A percentile compares a stretch with the other conserved stretches of the same genome.
phyloP scores from a whole-genome alignment of 2,329 filamentous ascomycete species.

The Xenosphaeropsis pyriputrescens region DNA sequence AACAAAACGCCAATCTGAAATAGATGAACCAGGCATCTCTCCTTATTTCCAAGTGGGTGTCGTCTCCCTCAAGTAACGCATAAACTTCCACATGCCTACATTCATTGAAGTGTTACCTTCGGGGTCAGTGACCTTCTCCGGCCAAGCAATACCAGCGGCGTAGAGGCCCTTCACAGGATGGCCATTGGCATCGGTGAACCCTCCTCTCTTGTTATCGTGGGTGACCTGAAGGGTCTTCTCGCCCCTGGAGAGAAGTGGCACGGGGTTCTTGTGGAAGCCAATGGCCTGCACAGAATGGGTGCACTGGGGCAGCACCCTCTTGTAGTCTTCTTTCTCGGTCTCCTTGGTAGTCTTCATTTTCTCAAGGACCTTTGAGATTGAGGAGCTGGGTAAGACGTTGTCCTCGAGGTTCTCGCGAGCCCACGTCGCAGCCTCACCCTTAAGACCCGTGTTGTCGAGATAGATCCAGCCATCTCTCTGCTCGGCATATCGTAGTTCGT shows the following conservation, averaged over 20 bases:
- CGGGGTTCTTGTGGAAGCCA: constrained; percentile 34
- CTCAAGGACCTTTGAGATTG: constrained; percentile 13
- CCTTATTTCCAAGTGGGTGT: constrained; percentile 29
- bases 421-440: constrained; percentile 44
- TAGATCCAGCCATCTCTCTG: constrained; percentile 49
- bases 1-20: not conserved
- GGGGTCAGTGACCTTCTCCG: constrained; percentile 44
- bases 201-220: constrained; percentile 23
- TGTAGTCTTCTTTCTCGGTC: constrained; percentile 28
- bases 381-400: constrained; percentile 21
- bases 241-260: constrained; percentile 27
- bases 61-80: constrained; percentile 43
- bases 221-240: constrained; percentile 8
- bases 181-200: constrained; percentile 28
- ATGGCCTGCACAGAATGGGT: constrained; percentile 42
- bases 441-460: constrained; percentile 50
- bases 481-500: constrained; percentile 43
- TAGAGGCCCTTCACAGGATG: constrained; percentile 33
- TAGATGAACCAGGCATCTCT: too few relatives aligned
- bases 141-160: constrained; percentile 49
- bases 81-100: constrained; percentile 52
- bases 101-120: constrained; percentile 44
- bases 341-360: constrained; percentile 13
- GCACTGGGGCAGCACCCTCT: constrained; percentile 30
- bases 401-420: constrained; percentile 43